Evolutionary conservation across 2,329 filamentous ascomycete genomes (phyloP).

Genomic region (Cladophialophora exuberans): DNA sequence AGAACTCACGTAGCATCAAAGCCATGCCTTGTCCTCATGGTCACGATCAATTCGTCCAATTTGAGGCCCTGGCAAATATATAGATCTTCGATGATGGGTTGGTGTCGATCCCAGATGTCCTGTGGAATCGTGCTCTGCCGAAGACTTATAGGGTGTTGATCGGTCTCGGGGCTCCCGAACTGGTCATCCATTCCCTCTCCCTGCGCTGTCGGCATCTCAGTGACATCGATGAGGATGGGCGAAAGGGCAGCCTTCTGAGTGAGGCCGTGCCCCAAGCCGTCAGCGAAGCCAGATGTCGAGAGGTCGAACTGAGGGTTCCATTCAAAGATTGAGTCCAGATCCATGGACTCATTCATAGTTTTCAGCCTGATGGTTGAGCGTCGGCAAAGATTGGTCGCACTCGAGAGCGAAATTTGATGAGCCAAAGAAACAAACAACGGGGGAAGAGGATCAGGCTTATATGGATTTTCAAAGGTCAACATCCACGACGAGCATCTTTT

Average conservation of each 20-base stretch:
- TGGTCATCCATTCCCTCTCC: neutral
- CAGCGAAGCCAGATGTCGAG: too few relatives aligned
- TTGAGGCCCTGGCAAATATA: slow-evolving; percentile 2
- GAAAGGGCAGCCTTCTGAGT: too few relatives aligned
- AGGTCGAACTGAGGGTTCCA: too few relatives aligned
- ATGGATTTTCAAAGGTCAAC: neutral
- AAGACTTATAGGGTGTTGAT: neutral
- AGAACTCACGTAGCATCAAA: slow-evolving; percentile 6
- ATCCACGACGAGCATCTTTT: neutral
- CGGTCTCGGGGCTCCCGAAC: neutral
- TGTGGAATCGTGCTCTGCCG: neutral
- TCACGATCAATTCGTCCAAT: neutral
- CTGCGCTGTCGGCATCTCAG: too few relatives aligned
- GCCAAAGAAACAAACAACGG: too few relatives aligned
- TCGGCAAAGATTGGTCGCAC: too few relatives aligned
- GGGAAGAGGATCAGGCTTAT: too few relatives aligned
- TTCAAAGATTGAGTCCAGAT: too few relatives aligned
- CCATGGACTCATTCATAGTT: too few relatives aligned
- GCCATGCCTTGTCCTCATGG: neutral
- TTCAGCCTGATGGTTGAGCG: too few relatives aligned
- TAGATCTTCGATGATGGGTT: slow-evolving; percentile 1
- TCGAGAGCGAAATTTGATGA: neutral
- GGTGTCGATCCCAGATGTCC: neutral
- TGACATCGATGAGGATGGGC: neutral
- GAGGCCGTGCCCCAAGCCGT: too few relatives aligned